Percentiles rank a stretch among this genome's conserved stretches.
These are phyloP conservation scores for Scutellaria minor DNA, from an alignment of 257 asterid genomes.

Conservation along the genomic window DNA sequence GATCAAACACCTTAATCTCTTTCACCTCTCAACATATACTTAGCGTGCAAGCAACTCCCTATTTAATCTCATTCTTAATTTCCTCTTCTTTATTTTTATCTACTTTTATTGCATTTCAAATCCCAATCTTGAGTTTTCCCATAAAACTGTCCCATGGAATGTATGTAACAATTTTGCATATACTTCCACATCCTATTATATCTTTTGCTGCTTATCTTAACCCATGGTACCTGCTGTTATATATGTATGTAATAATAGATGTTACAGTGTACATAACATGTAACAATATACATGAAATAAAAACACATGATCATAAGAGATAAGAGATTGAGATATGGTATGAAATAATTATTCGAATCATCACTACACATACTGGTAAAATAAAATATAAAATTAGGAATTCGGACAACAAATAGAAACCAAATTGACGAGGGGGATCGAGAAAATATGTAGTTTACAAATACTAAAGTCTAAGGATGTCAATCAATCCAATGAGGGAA, in stretches of 20 bases:
- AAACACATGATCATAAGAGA: too few relatives aligned
- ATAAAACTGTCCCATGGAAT: conserved; percentile 44
- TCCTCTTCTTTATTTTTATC: too few relatives aligned
- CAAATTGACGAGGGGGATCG: conserved; percentile 31
- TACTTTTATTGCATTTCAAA: conserved; percentile 33
- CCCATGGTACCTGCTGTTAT: too few relatives aligned
- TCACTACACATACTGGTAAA: too few relatives aligned
- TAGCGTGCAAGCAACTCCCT: conserved; percentile 50
- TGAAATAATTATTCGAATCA: too few relatives aligned
- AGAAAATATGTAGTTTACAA: conserved; percentile 44
- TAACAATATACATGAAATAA: too few relatives aligned
- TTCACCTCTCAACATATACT: conserved; percentile 39
- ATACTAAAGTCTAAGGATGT: conserved; percentile 50
- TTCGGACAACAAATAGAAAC: too few relatives aligned
- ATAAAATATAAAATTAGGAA: too few relatives aligned
- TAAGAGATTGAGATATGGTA: too few relatives aligned
- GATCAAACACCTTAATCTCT: conserved; percentile 39
- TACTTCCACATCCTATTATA: background rate
- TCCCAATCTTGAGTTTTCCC: conserved; percentile 54
- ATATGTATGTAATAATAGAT: too few relatives aligned
- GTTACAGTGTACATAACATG: too few relatives aligned
- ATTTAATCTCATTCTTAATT: too few relatives aligned
- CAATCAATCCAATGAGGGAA: conserved; percentile 43
- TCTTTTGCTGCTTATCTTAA: background rate
- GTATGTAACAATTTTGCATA: conserved; percentile 25